Evolutionary conservation across 352 stramenopile genomes (phyloP), one percentile per base, ranked within the genome.

Genomic region (Phytophthora lateralis): DNA sequence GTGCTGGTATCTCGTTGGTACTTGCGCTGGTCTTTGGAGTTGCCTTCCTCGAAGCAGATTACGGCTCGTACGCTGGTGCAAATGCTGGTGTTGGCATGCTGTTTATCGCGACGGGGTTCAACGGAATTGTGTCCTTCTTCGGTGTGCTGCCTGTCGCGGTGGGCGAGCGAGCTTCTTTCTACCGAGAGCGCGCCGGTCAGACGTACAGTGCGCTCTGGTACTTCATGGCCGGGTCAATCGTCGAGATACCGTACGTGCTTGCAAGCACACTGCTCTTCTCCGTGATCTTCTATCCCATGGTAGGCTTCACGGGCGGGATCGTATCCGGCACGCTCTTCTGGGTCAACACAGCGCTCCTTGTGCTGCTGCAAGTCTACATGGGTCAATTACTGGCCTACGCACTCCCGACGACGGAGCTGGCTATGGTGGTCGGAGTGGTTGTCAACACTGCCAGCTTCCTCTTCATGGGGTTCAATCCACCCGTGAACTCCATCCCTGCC

Each of bases 191-290:
- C 45, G 61, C 81, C 15, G 76, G 85, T 15, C 63, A 89, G 45
- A 97, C 94, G 57, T 98, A 98, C 56, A 76, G 79, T 42, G 65
- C 82, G 30, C 66, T 73, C 6, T 78, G 84, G 47, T 90, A 97
- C 53, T 76, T 76, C 20, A 29, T 92, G 7, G 76, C 83, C 9
- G 88, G 81, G 46, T 91, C 80, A 14, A 52, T 98, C 26, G 70
- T 82, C 17, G 93, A 98, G 69, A 75, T 85, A 11, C 76, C 76
- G 32, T 86, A 85, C 50, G 68, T 82, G n/a, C 30, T 80, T 6
- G 47, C 53, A 2, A 80, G 67, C 42, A 74, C 70, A 0, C 27
- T 82, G 14, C 37, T 85, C 27, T 87, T 85, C 46, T 76, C 73
- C 5, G 59, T 64, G 42, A 47, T 88, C n/a, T 88, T 88, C 57